Percentiles rank a stretch among this genome's conserved stretches.
Conservation (phyloP, 352 stramenopile species). For the Pythium aristosporum region DNA sequence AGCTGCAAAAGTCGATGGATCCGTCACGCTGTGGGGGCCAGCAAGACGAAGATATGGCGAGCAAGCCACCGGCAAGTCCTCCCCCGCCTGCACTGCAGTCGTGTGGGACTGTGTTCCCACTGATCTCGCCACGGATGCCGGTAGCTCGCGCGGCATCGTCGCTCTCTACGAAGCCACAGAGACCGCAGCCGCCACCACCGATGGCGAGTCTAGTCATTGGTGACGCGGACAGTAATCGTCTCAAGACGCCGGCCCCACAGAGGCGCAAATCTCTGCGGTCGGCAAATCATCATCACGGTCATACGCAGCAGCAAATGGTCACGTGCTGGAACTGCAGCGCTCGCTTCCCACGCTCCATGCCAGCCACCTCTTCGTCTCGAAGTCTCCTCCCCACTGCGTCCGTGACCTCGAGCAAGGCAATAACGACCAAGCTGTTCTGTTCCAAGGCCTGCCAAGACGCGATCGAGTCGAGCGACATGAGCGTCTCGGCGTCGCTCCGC, state of each 20-base stretch:
- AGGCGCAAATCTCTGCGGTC: constrained; percentile 2
- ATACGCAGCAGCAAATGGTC: constrained; percentile 36
- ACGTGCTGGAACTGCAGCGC: constrained; percentile 70
- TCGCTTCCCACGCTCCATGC: constrained; percentile 39
- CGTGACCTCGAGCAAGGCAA: not conserved
- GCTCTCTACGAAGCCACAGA: constrained; percentile 3
- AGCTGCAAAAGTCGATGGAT: constrained; percentile 33
- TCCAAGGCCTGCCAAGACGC: constrained; percentile 18
- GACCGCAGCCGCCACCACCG: not conserved
- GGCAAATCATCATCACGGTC: constrained; percentile 28
- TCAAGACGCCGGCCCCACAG: constrained; percentile 9
- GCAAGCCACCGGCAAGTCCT: not conserved
- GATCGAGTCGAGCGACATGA: constrained; percentile 27
- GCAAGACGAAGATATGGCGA: not conserved
- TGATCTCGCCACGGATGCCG: constrained; percentile 30
- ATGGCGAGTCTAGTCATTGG: constrained; percentile 10
- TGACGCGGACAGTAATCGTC: not conserved
- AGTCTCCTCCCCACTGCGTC: not conserved
- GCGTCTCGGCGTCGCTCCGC: constrained; percentile 22
- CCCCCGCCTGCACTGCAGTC: constrained; percentile 2
- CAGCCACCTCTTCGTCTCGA: not conserved
- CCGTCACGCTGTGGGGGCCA: not conserved
- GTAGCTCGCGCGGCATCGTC: constrained; percentile 8
- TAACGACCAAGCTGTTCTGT: constrained; percentile 13
- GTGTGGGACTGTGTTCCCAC: constrained; percentile 24